These are phyloP conservation scores for Cardiospermum halicacabum DNA, from an alignment of 345 rosid genomes.

Conservation along the genomic window DNA sequence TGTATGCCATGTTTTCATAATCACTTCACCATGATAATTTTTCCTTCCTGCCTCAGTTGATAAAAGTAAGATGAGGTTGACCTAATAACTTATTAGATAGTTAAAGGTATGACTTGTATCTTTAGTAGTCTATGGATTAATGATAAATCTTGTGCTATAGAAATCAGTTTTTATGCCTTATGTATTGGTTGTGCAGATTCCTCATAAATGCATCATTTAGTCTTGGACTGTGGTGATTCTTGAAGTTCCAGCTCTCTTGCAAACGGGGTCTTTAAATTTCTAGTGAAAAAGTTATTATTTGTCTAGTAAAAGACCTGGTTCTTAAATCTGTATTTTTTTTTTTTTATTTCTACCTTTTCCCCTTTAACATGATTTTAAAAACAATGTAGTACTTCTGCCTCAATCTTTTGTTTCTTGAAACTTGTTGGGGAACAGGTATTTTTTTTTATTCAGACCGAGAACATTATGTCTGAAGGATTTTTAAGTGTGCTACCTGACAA, in stretches of 20 bases:
- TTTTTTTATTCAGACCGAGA: constrained; percentile 29
- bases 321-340: constrained; percentile 50
- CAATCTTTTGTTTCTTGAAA: constrained; percentile 24
- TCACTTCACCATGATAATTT: background rate
- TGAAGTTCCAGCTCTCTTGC: constrained; percentile 41
- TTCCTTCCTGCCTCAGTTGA: background rate
- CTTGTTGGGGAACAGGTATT: constrained; percentile 26
- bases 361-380: constrained; percentile 34
- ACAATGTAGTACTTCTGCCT: constrained; percentile 25
- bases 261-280: constrained; percentile 38
- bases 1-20: background rate
- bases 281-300: constrained; percentile 47
- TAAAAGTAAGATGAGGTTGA: background rate
- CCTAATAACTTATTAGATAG: background rate
- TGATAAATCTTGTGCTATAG: background rate
- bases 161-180: constrained; percentile 23
- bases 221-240: constrained; percentile 42
- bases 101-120: constrained; percentile 11
- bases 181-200: constrained; percentile 44
- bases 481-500: constrained; percentile 18
- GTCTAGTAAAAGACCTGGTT: constrained; percentile 39
- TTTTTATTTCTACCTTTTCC: constrained; percentile 21
- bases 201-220: constrained; percentile 36
- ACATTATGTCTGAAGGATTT: constrained; percentile 18
- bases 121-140: background rate